phyloP scores from a whole-genome alignment of 208 protist genomes.

The Crithidia sp. region DNA sequence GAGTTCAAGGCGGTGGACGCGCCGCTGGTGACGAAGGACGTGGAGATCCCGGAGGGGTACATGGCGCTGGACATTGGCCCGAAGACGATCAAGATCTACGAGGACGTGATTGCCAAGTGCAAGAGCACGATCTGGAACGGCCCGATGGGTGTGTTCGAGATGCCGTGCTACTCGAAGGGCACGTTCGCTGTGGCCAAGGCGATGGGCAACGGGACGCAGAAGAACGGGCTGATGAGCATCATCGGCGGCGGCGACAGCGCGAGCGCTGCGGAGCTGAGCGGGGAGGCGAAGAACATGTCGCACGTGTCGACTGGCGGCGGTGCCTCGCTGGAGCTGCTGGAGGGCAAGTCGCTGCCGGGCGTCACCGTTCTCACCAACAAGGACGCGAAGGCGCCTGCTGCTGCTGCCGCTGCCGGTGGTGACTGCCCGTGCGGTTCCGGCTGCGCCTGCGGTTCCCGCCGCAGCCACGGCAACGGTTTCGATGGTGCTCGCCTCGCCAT shows the following conservation, averaged over 20 bases:
- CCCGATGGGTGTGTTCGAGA: conserved; percentile 98
- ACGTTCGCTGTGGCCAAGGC: conserved; percentile 88
- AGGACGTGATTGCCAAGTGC: conserved; percentile 70
- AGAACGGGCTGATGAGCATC: conserved; percentile 87
- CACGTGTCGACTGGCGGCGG: conserved; percentile 99
- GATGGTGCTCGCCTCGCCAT: conserved; percentile 14
- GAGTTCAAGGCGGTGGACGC: conserved; percentile 89
- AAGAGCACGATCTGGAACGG: conserved; percentile 98
- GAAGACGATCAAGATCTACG: conserved; percentile 88
- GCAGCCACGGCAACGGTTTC: background rate
- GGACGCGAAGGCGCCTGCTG: conserved; percentile 12
- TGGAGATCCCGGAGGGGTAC: conserved; percentile 83
- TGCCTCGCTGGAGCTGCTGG: conserved; percentile 99
- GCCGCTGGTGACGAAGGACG: conserved; percentile 68
- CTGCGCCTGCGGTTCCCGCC: conserved; percentile 3
- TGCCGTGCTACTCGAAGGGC: conserved; percentile 95
- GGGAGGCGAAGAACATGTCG: conserved; percentile 92
- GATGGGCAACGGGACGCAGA: conserved; percentile 72
- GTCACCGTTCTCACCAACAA: conserved; percentile 86
- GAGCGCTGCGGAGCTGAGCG: conserved; percentile 91
- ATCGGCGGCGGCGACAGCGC: conserved; percentile 98
- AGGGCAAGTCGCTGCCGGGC: conserved; percentile 96
- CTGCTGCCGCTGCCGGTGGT: background rate
- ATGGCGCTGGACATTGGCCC: conserved; percentile 98
- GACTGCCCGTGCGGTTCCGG: conserved; percentile 2